Evolutionary conservation across 1,139 yeast genomes (phyloP).

Genomic region (Blastobotrys serpentis): DNA sequence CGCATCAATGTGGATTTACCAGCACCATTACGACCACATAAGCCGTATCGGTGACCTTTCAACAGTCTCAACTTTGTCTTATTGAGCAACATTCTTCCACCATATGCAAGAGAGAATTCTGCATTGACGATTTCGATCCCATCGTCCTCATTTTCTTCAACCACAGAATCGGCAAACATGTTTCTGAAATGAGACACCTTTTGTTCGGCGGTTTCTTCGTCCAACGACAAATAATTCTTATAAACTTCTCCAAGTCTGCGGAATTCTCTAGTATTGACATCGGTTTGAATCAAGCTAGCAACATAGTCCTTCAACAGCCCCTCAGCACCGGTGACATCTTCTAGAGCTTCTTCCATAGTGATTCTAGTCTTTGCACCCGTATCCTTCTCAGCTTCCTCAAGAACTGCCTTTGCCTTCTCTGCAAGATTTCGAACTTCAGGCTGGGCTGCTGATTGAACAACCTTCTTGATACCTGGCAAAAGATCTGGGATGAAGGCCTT

Average conservation of each 20-base stretch:
- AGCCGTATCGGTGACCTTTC: conserved; percentile 96
- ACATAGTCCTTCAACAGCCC: conserved; percentile 51
- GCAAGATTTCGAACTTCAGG: conserved; percentile 98
- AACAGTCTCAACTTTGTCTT: conserved; percentile 82
- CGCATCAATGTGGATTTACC: conserved; percentile 98
- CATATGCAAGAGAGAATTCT: conserved; percentile 93
- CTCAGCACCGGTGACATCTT: conserved; percentile 42
- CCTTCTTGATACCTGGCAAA: conserved; percentile 87
- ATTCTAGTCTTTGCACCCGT: conserved; percentile 79
- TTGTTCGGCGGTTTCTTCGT: conserved; percentile 44
- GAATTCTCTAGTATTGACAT: conserved; percentile 93
- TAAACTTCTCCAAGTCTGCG: conserved; percentile 59
- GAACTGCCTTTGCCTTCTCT: conserved; percentile 73
- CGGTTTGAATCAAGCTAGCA: conserved; percentile 56
- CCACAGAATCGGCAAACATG: conserved; percentile 61
- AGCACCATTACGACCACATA: conserved; percentile 98
- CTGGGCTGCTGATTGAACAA: conserved; percentile 82
- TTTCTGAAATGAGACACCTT: conserved; percentile 58
- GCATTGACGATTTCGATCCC: conserved; percentile 91
- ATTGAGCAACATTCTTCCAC: conserved; percentile 94
- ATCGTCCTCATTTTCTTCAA: conserved; percentile 58
- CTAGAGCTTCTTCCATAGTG: conserved; percentile 52
- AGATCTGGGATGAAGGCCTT: conserved; percentile 82
- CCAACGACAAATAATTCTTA: conserved; percentile 38
- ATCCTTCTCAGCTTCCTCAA: conserved; percentile 72